These are phyloP conservation scores for Solanum etuberosum DNA, from an alignment of 257 asterid genomes.

Conservation along the genomic window DNA sequence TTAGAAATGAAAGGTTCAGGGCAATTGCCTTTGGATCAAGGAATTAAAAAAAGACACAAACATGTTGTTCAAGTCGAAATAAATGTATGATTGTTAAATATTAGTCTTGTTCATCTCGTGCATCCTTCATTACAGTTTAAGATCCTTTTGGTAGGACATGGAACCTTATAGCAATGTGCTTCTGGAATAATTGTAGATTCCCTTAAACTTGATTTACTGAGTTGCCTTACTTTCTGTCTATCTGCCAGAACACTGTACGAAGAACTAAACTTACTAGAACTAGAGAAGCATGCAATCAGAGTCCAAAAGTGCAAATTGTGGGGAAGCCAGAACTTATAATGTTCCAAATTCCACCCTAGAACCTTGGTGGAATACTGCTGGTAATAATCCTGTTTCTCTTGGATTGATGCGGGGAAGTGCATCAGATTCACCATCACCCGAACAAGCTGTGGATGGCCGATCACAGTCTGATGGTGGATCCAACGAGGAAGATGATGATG, in stretches of 20 bases:
- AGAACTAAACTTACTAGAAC: neutral
- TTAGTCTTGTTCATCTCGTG: neutral
- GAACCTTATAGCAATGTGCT: neutral
- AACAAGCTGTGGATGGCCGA: constrained; percentile 53
- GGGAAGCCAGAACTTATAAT: constrained; percentile 21
- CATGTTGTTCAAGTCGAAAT: neutral
- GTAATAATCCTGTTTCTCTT: constrained; percentile 26
- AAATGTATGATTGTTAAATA: neutral
- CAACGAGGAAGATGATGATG: constrained; percentile 49
- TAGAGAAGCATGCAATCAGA: constrained; percentile 43
- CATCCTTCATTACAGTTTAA: neutral
- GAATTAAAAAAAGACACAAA: neutral
- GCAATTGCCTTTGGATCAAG: neutral
- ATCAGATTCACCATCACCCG: constrained; percentile 59
- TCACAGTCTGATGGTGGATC: constrained; percentile 57
- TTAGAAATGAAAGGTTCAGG: neutral
- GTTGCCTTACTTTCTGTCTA: neutral
- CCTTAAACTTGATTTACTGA: neutral
- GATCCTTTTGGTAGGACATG: neutral
- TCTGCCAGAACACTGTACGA: neutral
- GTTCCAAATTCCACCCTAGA: constrained; percentile 25
- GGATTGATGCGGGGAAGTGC: constrained; percentile 34
- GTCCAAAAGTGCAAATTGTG: constrained; percentile 30
- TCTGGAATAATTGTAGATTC: neutral
- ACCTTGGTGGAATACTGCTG: constrained; percentile 42